Conservation (phyloP, 768 basidiomycete genomes). For the Russula brevipes region DNA sequence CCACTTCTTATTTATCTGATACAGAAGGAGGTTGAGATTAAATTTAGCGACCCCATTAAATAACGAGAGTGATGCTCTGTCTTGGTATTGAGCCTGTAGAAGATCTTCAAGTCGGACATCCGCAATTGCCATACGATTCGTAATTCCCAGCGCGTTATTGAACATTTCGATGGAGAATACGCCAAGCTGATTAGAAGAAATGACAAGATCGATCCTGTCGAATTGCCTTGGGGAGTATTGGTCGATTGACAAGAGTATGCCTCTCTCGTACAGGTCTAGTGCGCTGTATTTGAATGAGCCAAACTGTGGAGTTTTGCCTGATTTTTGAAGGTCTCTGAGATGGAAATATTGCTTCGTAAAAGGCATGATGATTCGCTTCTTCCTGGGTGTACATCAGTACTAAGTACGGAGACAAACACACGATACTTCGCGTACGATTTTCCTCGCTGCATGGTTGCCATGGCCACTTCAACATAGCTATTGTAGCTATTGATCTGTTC, state of each 20-base stretch:
- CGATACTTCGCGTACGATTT: slow-evolving; percentile 58
- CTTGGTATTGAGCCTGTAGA: slow-evolving; percentile 82
- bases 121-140: slow-evolving; percentile 63
- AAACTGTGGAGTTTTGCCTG: slow-evolving; percentile 80
- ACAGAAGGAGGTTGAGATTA: slow-evolving; percentile 77
- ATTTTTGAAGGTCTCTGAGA: slow-evolving; percentile 79
- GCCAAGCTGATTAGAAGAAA: slow-evolving; percentile 90
- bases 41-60: slow-evolving; percentile 79
- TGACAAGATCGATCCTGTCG: slow-evolving; percentile 83
- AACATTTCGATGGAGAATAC: slow-evolving; percentile 80
- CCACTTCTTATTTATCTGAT: slow-evolving; percentile 92
- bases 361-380: slow-evolving; percentile 86
- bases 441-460: slow-evolving; percentile 90
- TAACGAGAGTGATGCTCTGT: slow-evolving; percentile 63
- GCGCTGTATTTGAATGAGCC: slow-evolving; percentile 92
- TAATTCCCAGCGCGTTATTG: slow-evolving; percentile 55
- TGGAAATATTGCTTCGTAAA: slow-evolving; percentile 94
- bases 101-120: slow-evolving; percentile 93
- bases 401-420: background rate
- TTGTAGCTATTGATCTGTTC: slow-evolving; percentile 94
- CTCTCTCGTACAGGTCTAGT: slow-evolving; percentile 81
- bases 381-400: slow-evolving; percentile 44
- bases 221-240: slow-evolving; percentile 96
- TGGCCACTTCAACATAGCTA: slow-evolving; percentile 83
- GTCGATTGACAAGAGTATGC: slow-evolving; percentile 88